Conservation (phyloP, 306 rosid genomes). For the Crataegus laevigata region DNA sequence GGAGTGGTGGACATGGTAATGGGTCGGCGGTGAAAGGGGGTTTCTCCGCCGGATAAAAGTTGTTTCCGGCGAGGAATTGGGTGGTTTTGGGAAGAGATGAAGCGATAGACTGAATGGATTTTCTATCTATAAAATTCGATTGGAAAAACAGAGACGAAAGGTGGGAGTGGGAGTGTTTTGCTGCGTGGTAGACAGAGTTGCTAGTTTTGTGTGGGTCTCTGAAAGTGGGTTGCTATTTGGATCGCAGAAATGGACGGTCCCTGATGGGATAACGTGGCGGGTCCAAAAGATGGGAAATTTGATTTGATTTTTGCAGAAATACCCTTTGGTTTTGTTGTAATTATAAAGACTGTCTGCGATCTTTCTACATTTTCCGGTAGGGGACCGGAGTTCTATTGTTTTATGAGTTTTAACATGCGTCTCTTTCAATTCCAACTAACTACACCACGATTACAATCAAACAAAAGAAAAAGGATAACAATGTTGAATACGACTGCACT, state of each 20-base stretch:
- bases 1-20: constrained; percentile 13
- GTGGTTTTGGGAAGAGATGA: not conserved
- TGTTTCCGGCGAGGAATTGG: constrained; percentile 17
- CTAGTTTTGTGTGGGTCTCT: not conserved
- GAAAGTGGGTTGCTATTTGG: not conserved
- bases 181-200: not conserved
- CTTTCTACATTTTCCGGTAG: not conserved
- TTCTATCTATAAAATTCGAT: not conserved
- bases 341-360: not conserved
- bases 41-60: constrained; percentile 25
- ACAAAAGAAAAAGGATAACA: not conserved
- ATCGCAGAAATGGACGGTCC: not conserved
- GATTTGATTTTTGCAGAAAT: not conserved
- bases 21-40: not conserved
- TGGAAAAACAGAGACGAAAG: not conserved
- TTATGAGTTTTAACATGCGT: not conserved
- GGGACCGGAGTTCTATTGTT: not conserved
- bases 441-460: not conserved
- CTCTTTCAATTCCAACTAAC: not conserved
- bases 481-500: not conserved
- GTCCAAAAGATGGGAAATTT: not conserved
- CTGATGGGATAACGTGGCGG: not conserved
- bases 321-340: not conserved
- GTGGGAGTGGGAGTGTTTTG: not conserved
- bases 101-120: not conserved